phyloP scores from a whole-genome alignment of 2,329 filamentous ascomycete genomes.

The Raffaelea ambrosiae region DNA sequence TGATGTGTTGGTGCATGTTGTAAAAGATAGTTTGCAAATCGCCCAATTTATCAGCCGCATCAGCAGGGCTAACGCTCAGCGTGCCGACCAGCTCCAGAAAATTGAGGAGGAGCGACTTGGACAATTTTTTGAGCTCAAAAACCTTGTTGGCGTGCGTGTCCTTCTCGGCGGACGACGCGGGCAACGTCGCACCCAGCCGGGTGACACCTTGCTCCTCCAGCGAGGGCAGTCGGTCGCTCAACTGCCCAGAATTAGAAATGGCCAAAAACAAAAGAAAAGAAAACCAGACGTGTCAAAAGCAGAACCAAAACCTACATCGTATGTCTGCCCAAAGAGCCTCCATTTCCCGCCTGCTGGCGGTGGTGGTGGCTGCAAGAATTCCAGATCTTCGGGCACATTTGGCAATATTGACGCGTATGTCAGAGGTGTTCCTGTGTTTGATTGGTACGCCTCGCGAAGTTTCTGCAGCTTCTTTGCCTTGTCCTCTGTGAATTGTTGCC shows the following conservation, averaged over 20 bases:
- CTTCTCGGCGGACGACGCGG: conserved; percentile 25
- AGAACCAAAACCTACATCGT: conserved; percentile 35
- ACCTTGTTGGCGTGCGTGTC: conserved; percentile 52
- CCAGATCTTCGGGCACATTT: conserved; percentile 61
- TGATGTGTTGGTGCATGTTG: conserved; percentile 89
- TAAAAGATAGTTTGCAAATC: conserved; percentile 77
- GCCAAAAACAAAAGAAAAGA: conserved; percentile 1
- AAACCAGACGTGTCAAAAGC: background rate
- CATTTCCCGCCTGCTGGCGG: conserved; percentile 65
- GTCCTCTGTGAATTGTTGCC: conserved; percentile 73
- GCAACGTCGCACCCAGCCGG: conserved; percentile 49
- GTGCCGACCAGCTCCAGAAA: conserved; percentile 78
- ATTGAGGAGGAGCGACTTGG: conserved; percentile 78
- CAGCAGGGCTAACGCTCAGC: conserved; percentile 52
- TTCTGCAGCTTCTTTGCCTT: conserved; percentile 53
- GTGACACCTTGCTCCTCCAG: conserved; percentile 63
- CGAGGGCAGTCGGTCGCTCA: conserved; percentile 54
- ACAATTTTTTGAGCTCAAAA: conserved; percentile 64
- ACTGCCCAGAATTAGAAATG: conserved; percentile 22
- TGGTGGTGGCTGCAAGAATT: conserved; percentile 70
- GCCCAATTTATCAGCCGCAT: conserved; percentile 62
- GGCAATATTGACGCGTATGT: conserved; percentile 25
- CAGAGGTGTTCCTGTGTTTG: conserved; percentile 17
- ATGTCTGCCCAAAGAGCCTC: conserved; percentile 62
- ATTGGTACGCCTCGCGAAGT: conserved; percentile 30